Evolutionary conservation across 768 basidiomycete species (phyloP), one percentile per base, ranked within the genome.

Genomic region (Mycena metata): DNA sequence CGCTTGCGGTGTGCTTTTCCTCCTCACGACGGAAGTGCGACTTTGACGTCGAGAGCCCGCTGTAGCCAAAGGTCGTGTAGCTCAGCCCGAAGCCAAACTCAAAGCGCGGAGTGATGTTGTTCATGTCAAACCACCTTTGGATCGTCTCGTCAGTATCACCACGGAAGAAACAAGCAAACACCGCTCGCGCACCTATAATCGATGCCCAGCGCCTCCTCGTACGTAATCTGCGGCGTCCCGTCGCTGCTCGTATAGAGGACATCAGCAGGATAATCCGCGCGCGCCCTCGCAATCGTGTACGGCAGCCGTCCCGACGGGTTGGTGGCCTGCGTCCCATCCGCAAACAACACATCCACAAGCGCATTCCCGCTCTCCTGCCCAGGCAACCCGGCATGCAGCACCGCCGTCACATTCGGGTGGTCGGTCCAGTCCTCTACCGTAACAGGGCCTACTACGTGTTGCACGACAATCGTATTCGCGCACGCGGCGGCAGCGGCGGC

Each of bases 301-400:
- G 85, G 80, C 23, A 86, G 72, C 24, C 84, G 79, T 5, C 82
- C 86, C 69, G 80, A 80, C 0, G 90, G 91, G 68, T 89, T 91
- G 75, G 54, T 66, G 47, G 69, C 46, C 59, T 70, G 64, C 33
- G 41, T 12, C 16, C 84, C 86, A 30, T 73, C 77, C 1, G 89
- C 89, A 60, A 87, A 92, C 42, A 91, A 74, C 23, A 91, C 79
- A 66, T 91, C 89, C 15, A 85, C 79, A 10, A 91, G 79, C 13
- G 85, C 77, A 71, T 87, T 87, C 10, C 89, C 90, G 4, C 84
- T 83, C 78, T 92, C 89, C 65, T 86, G 85, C 23, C 90, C 90
- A 15, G 80, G 85, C 17, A 89, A 76, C 23, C 82, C 89, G 2
- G 84, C 84, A 36, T 60, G 64, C 26, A 81, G 0, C 19, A 83